Evolutionary conservation across 805 yeast species (phyloP).

Genomic region (Yamadazyma insecticola): DNA sequence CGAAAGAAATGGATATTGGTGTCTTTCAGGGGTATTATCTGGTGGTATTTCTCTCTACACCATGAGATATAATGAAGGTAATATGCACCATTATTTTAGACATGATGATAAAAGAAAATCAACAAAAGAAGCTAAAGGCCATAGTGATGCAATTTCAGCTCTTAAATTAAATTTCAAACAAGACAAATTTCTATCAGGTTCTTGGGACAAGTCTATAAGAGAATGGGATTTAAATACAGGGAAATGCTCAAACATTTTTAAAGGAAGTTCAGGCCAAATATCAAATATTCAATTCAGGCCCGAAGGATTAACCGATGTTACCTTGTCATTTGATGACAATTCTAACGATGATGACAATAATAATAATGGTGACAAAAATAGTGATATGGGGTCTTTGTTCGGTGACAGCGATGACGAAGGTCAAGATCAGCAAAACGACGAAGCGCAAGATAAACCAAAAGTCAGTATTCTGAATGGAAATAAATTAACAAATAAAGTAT

Average conservation of each 20-base stretch:
- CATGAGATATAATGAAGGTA: slow-evolving; percentile 77
- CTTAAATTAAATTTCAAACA: slow-evolving; percentile 60
- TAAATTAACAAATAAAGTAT: slow-evolving; percentile 18
- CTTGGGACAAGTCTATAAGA: slow-evolving; percentile 81
- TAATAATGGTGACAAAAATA: slow-evolving; percentile 29
- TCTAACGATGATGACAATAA: slow-evolving; percentile 15
- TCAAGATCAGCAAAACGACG: slow-evolving; percentile 10
- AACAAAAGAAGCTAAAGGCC: slow-evolving; percentile 33
- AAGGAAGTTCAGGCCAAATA: slow-evolving; percentile 70
- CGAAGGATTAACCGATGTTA: slow-evolving; percentile 42
- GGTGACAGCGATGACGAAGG: slow-evolving; percentile 41
- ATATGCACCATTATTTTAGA: slow-evolving; percentile 66
- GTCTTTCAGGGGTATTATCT: slow-evolving; percentile 70
- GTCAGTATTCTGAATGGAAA: slow-evolving; percentile 4
- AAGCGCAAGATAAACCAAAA: slow-evolving; percentile 12
- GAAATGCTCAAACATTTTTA: slow-evolving; percentile 40
- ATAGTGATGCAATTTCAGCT: slow-evolving; percentile 71
- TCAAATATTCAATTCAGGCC: slow-evolving; percentile 74
- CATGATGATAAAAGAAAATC: slow-evolving; percentile 29
- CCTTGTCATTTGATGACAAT: slow-evolving; percentile 20
- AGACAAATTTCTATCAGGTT: slow-evolving; percentile 66
- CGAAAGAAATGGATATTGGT: slow-evolving; percentile 79
- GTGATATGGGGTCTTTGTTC: slow-evolving; percentile 45
- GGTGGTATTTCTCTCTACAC: slow-evolving; percentile 90
- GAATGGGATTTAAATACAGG: slow-evolving; percentile 90